Percentiles rank a stretch among this genome's conserved stretches.
phyloP scores from a whole-genome alignment of 2,329 filamentous ascomycete genomes.

The Trichoderma aggressivum region DNA sequence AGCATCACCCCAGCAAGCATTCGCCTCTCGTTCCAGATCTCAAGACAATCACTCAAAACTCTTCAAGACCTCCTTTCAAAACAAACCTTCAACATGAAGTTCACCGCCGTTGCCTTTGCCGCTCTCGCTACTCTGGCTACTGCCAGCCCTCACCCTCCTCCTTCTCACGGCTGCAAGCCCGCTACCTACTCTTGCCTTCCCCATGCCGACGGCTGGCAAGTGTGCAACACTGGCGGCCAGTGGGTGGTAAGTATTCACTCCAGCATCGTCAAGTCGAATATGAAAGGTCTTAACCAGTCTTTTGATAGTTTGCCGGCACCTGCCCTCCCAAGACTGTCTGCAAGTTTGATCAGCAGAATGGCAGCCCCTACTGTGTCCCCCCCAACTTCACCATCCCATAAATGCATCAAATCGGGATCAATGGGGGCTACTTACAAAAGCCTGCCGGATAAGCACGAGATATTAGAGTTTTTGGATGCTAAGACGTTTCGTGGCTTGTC shows the following conservation, averaged over 20 bases:
- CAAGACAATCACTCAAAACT: not conserved
- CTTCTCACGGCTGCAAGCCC: slow-evolving; percentile 29
- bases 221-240: slow-evolving; percentile 30
- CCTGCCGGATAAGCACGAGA: not conserved
- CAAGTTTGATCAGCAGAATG: slow-evolving; percentile 35
- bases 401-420: not conserved
- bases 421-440: not conserved
- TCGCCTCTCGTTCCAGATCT: not conserved
- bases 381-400: slow-evolving; percentile 26
- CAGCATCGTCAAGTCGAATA: not conserved
- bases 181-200: slow-evolving; percentile 35
- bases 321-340: slow-evolving; percentile 37
- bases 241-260: slow-evolving; percentile 34
- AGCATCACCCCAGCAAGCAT: slow-evolving; percentile 13
- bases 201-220: slow-evolving; percentile 30
- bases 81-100: slow-evolving; percentile 31
- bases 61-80: not conserved
- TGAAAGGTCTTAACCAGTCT: not conserved
- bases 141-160: slow-evolving; percentile 17
- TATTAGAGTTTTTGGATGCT: not conserved
- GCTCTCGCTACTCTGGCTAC: slow-evolving; percentile 21
- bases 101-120: slow-evolving; percentile 28
- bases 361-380: slow-evolving; percentile 40
- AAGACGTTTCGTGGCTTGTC: not conserved
- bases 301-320: slow-evolving; percentile 30